Percentiles rank a stretch among this genome's conserved stretches.
Evolutionary conservation across 2,329 filamentous ascomycete genomes (phyloP).

Genomic region (Aspergillus eucalypticola): DNA sequence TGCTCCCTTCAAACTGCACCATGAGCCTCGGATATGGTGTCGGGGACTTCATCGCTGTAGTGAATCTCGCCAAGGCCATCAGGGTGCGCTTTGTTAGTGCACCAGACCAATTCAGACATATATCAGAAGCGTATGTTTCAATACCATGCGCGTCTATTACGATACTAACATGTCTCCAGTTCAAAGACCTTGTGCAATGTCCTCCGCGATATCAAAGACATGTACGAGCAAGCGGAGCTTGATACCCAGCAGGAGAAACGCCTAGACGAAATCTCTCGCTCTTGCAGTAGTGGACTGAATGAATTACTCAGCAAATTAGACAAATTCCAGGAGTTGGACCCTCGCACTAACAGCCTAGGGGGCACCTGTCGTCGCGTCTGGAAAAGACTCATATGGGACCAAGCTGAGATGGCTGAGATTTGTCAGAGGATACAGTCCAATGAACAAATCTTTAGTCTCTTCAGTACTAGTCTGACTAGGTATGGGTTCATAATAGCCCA

Average conservation of each 20-base stretch:
- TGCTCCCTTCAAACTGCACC: neutral
- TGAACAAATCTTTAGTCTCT: neutral
- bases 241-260: conserved; percentile 17
- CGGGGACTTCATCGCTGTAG: conserved; percentile 35
- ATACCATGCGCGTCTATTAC: neutral
- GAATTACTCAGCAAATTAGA: neutral
- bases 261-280: neutral
- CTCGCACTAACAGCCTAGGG: neutral
- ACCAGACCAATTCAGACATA: conserved; percentile 27
- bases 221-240: conserved; percentile 19
- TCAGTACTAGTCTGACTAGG: neutral
- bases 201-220: conserved; percentile 27
- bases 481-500: neutral
- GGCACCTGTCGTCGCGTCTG: conserved; percentile 18
- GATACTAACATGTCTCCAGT: conserved; percentile 13
- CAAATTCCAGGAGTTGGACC: neutral
- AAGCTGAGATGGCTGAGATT: conserved; percentile 11
- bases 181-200: conserved; percentile 29
- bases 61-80: conserved; percentile 28
- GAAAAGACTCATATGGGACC: conserved; percentile 26
- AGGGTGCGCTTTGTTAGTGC: conserved; percentile 29
- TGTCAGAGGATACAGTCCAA: conserved; percentile 18
- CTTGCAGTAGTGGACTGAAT: neutral
- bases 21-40: conserved; percentile 41
- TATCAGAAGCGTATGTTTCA: conserved; percentile 12